phyloP scores from a whole-genome alignment of 805 yeast genomes.

The Clavispora fructus region DNA sequence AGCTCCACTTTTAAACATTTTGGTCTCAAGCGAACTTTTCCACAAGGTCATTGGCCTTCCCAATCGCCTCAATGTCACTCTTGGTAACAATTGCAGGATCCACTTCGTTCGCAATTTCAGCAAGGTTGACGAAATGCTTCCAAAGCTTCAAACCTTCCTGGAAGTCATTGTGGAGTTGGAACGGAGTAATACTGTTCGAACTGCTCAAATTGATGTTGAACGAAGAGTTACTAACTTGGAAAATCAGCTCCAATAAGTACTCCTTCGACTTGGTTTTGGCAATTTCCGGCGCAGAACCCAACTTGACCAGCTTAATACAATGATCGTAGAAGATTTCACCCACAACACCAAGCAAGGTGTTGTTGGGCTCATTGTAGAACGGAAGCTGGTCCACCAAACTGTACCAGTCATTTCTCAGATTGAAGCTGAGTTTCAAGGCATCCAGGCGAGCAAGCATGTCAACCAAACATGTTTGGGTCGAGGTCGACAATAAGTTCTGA shows the following conservation, averaged over 20 bases:
- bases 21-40: not conserved
- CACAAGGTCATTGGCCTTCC: conserved; percentile 20
- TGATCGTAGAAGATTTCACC: conserved; percentile 49
- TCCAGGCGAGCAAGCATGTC: conserved; percentile 44
- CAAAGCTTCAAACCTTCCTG: conserved; percentile 30
- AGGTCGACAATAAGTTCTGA: conserved; percentile 44
- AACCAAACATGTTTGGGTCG: conserved; percentile 48
- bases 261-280: conserved; percentile 22
- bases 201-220: conserved; percentile 40
- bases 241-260: conserved; percentile 31
- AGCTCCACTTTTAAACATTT: not conserved
- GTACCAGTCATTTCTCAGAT: conserved; percentile 52
- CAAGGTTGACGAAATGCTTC: conserved; percentile 26
- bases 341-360: conserved; percentile 58
- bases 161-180: conserved; percentile 28
- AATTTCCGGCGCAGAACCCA: conserved; percentile 21
- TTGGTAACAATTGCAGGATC: conserved; percentile 25
- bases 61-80: conserved; percentile 17
- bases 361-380: conserved; percentile 51
- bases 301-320: conserved; percentile 24
- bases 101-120: conserved; percentile 19
- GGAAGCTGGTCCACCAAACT: conserved; percentile 54
- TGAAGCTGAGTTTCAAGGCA: conserved; percentile 43
- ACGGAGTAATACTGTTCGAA: conserved; percentile 31
- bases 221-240: conserved; percentile 33